Base-by-base conservation (phyloP, 1,139 yeast species). In the Candida anutae region DNA sequence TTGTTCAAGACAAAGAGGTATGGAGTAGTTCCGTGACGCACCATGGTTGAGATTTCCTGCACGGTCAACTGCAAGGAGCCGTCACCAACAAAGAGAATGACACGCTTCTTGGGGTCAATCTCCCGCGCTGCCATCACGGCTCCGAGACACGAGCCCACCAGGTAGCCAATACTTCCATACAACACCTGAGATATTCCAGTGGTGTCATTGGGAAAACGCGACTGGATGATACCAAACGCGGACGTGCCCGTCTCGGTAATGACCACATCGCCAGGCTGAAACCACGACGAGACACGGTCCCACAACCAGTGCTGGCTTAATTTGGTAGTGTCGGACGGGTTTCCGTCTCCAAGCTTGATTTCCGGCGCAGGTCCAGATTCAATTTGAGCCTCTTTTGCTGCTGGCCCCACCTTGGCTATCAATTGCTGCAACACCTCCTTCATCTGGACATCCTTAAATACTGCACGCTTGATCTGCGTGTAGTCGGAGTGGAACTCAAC, bases 181-280 rank as follows among this genome's bases (percentile, higher is more conserved):
- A 84, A 66, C 26, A 83, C 93, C 61, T 84, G 94, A 29, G 93
- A 81, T 40, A 84, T 83, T 48, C 94, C 94, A 40, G 72, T 58
- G 25, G 78, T 68, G 52, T 77, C 62, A 47, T 69, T 61, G 39
- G 94, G 94, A 76, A 80, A 83, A 49, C 74, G 73, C 25, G 90
- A 69, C 50, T 77, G 82, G 42, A 79, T 72, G 41, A 84, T 77
- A 60, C 95, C 95, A 50, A 84, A 83, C 22, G 93, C 84, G 20
- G 94, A 78, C 24, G 95, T 84, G 59, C 95, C 94, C 26, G 94
- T 83, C 57, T 84, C 95, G 33, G 90, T 76, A 44, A 84, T 69
- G 42, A 84, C 73, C 35, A 83, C 69, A 58, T 84, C 95, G 39
- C 90, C 88, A 46, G 77, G 79, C 50, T 70, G 66, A 50, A 84